phyloP scores from a whole-genome alignment of 2,329 filamentous ascomycete genomes.

The Stenocarpella maydis region DNA sequence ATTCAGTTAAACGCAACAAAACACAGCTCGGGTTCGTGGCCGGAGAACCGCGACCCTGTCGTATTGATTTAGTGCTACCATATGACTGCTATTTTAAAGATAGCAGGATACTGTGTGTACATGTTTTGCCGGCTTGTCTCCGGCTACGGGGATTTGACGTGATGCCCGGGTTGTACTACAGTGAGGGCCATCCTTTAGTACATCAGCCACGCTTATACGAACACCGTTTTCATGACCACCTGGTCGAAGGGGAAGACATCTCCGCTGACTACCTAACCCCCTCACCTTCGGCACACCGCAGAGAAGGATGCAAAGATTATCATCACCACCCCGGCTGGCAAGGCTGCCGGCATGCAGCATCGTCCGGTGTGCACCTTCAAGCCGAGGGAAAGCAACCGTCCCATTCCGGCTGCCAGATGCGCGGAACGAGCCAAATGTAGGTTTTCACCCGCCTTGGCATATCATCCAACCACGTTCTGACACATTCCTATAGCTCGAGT shows the following conservation, averaged over 20 bases:
- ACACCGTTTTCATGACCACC: neutral
- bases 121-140: conserved; percentile 13
- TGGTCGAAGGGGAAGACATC: neutral
- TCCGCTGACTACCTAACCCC: neutral
- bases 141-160: conserved; percentile 10
- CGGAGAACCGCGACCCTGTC: neutral
- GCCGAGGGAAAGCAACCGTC: conserved; percentile 38
- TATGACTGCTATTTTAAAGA: neutral
- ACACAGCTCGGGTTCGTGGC: conserved; percentile 1
- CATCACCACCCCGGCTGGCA: conserved; percentile 13
- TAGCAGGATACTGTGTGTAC: neutral
- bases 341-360: neutral
- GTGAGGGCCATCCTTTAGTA: too few species aligned
- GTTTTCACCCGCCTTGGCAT: neutral
- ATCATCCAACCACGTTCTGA: neutral
- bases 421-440: conserved; percentile 46
- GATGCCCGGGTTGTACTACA: neutral
- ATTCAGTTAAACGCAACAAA: neutral
- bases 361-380: conserved; percentile 8
- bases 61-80: neutral
- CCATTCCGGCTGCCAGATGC: conserved; percentile 45
- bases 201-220: neutral
- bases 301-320: conserved; percentile 7
- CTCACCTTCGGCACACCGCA: neutral
- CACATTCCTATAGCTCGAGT: conserved; percentile 39